These are phyloP conservation scores for Hymenoscyphus infarciens DNA, from an alignment of 2,329 filamentous ascomycete species.

Conservation along the genomic window DNA sequence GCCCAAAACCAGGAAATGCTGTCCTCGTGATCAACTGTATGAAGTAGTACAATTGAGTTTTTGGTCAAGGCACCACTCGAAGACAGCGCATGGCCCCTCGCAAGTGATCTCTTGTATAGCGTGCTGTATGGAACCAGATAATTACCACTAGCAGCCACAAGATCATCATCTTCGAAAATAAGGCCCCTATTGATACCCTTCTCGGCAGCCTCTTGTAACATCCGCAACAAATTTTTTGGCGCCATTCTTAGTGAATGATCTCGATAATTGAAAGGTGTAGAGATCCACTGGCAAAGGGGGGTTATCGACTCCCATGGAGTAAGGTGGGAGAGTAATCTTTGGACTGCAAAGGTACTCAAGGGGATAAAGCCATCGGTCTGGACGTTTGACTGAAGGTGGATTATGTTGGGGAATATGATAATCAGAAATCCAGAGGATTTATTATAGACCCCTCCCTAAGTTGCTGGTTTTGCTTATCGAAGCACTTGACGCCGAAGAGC, in stretches of 20 bases:
- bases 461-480: background rate
- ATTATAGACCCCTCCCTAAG: background rate
- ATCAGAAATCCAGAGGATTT: background rate
- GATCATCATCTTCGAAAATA: background rate
- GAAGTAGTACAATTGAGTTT: slow-evolving; percentile 24
- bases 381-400: background rate
- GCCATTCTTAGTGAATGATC: background rate
- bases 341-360: background rate
- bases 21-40: slow-evolving; percentile 39
- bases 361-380: background rate
- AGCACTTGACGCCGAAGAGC: background rate
- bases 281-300: background rate
- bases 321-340: background rate
- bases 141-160: background rate
- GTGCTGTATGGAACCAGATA: background rate
- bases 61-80: background rate
- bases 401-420: background rate
- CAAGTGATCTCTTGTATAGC: background rate
- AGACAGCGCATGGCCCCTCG: background rate
- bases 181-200: background rate
- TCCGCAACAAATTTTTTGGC: background rate
- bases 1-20: slow-evolving; percentile 43
- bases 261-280: background rate
- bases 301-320: background rate
- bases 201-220: background rate